Conservation (phyloP, 1,139 yeast genomes). For the Magnusiomyces clavatus region DNA sequence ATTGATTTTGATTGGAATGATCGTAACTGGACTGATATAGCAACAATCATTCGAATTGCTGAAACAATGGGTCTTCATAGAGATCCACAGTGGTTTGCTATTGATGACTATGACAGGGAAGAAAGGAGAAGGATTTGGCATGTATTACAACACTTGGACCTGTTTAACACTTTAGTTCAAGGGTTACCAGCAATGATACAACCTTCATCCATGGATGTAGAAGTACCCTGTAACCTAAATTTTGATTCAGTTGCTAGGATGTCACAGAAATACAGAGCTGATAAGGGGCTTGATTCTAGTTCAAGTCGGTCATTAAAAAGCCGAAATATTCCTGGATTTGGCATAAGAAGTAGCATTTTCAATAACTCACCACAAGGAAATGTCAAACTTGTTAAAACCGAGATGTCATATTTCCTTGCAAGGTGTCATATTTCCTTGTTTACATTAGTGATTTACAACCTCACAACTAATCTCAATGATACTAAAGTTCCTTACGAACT, state of each 20-base stretch:
- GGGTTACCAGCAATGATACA: conserved; percentile 29
- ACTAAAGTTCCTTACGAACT: conserved; percentile 17
- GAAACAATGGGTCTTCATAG: conserved; percentile 33
- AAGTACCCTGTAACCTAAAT: not conserved
- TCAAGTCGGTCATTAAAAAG: no score
- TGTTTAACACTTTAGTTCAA: conserved; percentile 25
- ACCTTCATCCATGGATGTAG: conserved; percentile 22
- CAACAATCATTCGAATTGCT: conserved; percentile 24
- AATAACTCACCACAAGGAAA: no score
- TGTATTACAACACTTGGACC: conserved; percentile 23
- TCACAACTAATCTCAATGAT: conserved; percentile 3
- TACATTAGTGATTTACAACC: not conserved
- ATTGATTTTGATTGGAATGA: conserved; percentile 24
- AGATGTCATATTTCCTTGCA: conserved; percentile 17
- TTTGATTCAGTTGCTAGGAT: not conserved
- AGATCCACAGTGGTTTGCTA: conserved; percentile 31
- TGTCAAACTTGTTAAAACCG: conserved; percentile 17
- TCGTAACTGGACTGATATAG: conserved; percentile 26
- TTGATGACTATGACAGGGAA: conserved; percentile 29
- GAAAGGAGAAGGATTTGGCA: conserved; percentile 30
- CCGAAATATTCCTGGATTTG: no score
- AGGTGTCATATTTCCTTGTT: conserved; percentile 1
- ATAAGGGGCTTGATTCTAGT: no score
- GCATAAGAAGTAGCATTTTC: no score
- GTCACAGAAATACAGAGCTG: no score